Evolutionary conservation across 192 early-diverging fungal genomes (phyloP).

Genomic region (Dissophora ornata): DNA sequence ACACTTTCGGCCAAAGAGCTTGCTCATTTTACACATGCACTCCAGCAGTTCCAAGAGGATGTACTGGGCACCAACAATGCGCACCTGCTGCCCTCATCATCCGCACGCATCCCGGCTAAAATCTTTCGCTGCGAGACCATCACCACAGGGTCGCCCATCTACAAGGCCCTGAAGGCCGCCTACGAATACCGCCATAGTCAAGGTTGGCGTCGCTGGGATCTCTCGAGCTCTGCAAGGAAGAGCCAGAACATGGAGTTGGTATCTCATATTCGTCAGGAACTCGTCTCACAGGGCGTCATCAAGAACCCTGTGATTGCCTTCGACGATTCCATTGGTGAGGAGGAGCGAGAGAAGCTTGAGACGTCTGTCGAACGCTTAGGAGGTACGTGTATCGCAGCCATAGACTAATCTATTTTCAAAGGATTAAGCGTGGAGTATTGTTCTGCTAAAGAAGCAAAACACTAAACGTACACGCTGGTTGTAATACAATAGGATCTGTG

Average conservation of each 20-base stretch:
- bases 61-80: slow-evolving; percentile 47
- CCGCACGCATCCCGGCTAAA: slow-evolving; percentile 59
- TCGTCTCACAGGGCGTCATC: slow-evolving; percentile 40
- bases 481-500: slow-evolving; percentile 48
- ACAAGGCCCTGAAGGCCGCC: slow-evolving; percentile 58
- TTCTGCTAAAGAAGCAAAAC: too few relatives aligned
- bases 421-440: neutral
- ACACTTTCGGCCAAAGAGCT: slow-evolving; percentile 53
- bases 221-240: slow-evolving; percentile 33
- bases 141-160: slow-evolving; percentile 44
- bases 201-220: slow-evolving; percentile 57
- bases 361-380: slow-evolving; percentile 42
- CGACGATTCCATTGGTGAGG: slow-evolving; percentile 35
- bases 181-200: slow-evolving; percentile 58
- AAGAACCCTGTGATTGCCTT: slow-evolving; percentile 57
- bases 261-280: slow-evolving; percentile 39
- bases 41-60: slow-evolving; percentile 68
- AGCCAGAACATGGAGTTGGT: slow-evolving; percentile 53
- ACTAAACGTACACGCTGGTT: too few relatives aligned
- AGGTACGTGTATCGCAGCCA: slow-evolving; percentile 48
- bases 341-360: slow-evolving; percentile 51
- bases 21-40: slow-evolving; percentile 52
- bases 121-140: slow-evolving; percentile 54
- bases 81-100: slow-evolving; percentile 18
- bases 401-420: neutral